Conservation (phyloP, 176 grass and related monocot species). For the Metroxylon sagu region DNA sequence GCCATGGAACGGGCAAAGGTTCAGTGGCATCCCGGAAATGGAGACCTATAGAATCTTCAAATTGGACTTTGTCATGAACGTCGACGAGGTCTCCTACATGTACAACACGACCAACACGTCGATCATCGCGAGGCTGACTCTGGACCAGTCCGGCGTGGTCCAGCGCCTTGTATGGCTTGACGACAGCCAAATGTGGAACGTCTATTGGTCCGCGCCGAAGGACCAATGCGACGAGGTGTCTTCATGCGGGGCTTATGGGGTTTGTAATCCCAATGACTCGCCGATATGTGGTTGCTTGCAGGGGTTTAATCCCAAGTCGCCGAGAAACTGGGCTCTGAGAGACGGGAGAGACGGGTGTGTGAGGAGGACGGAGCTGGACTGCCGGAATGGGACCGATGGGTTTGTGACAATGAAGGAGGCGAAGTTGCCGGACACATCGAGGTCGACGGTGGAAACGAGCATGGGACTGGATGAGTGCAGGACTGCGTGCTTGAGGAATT, state of each 20-base stretch:
- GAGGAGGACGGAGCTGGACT: neutral
- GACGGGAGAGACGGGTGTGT: neutral
- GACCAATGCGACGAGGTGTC: neutral
- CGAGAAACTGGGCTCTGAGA: neutral
- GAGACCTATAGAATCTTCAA: neutral
- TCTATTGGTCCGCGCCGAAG: neutral
- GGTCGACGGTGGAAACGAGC: neutral
- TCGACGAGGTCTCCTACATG: neutral
- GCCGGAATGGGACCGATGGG: neutral
- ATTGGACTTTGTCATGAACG: neutral
- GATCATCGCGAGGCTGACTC: neutral
- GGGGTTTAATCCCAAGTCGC: neutral
- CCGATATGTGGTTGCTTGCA: neutral
- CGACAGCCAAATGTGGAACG: neutral
- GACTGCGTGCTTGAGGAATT: neutral
- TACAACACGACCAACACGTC: neutral
- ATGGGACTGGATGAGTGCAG: neutral
- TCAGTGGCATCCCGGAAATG: neutral
- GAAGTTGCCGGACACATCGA: slow-evolving; percentile 4
- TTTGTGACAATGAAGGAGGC: neutral
- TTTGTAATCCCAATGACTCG: neutral
- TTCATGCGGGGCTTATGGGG: neutral
- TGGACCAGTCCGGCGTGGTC: neutral
- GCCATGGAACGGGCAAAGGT: neutral
- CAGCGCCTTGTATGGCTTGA: neutral